Evolutionary conservation across 352 stramenopile genomes (phyloP), one percentile per base, ranked within the genome.

Genomic region (Globisporangium mamillatum): DNA sequence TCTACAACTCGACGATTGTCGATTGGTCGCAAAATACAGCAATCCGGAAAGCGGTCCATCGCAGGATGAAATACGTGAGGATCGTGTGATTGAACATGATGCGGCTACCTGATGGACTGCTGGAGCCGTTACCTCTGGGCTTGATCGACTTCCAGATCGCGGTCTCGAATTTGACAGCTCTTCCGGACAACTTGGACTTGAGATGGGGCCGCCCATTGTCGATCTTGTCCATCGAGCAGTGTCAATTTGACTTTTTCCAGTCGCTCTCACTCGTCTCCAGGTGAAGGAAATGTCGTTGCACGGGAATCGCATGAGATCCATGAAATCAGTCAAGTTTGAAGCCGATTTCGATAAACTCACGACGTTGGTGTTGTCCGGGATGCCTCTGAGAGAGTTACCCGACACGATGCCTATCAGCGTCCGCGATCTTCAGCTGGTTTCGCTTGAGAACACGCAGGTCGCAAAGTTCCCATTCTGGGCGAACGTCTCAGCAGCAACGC

Each of bases 41-140:
- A 16, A 52, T 73, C 25, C 0, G 53, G 48, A 25, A 48, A 59
- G 46, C 38, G 41, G 2, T 4, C 20, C 63, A 73, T 32, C 41
- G 14, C 9, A 24, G 4, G 18, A 53, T 76, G 7, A 53, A 32
- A 9, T 73, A 57, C 46, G 20, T 72, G 8, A 27, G 32, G 3
- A 25, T 76, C 6, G 53, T 27, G 4, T 46, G 20, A 22, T 76
- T 10, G 12, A 73, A 72, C 60, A 69, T 76, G 66, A 67, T 58
- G 4, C 4, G 10, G 2, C 48, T 73, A 7, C 62, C 62, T 22
- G 36, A 24, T 20, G 67, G 66, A 5, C 10, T 71, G 1, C 18
- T 67, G n/a, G 18, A 38, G 6, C 48, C 61, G 20, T 25, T 75
- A 46, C 70, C 69, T 4, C 36, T 29, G 6, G n/a, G 52, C 38